These are phyloP conservation scores for Oenanthe javanica DNA, from an alignment of 140 eudicot species.

Conservation along the genomic window DNA sequence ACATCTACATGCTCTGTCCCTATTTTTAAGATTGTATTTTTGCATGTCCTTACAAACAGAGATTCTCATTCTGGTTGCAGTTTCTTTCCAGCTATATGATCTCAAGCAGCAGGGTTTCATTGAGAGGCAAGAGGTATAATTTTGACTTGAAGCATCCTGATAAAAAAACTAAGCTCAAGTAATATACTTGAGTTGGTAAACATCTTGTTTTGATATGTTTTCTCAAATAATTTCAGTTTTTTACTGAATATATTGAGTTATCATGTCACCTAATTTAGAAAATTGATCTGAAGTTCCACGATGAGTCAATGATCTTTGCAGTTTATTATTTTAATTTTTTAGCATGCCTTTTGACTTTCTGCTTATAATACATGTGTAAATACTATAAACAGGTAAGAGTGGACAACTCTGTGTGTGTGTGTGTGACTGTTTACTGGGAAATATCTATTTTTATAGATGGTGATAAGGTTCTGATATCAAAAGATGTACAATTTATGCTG, in stretches of 20 bases:
- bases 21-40: neutral
- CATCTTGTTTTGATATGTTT: neutral
- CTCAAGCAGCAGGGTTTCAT: slow-evolving; percentile 86
- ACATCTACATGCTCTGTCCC: neutral
- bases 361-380: neutral
- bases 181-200: neutral
- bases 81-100: slow-evolving; percentile 86
- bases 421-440: neutral
- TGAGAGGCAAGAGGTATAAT: slow-evolving; percentile 19
- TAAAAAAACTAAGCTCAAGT: neutral
- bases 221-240: neutral
- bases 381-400: neutral
- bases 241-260: neutral
- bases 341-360: neutral
- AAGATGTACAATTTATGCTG: neutral
- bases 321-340: neutral
- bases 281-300: neutral
- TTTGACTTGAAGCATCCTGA: neutral
- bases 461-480: neutral
- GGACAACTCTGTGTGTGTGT: neutral
- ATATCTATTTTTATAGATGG: neutral
- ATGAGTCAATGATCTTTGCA: neutral
- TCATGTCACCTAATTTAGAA: neutral
- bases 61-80: slow-evolving; percentile 31
- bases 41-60: neutral